phyloP scores from a whole-genome alignment of 1,284 basidiomycete species.

The Cystobasidium pallidum region DNA sequence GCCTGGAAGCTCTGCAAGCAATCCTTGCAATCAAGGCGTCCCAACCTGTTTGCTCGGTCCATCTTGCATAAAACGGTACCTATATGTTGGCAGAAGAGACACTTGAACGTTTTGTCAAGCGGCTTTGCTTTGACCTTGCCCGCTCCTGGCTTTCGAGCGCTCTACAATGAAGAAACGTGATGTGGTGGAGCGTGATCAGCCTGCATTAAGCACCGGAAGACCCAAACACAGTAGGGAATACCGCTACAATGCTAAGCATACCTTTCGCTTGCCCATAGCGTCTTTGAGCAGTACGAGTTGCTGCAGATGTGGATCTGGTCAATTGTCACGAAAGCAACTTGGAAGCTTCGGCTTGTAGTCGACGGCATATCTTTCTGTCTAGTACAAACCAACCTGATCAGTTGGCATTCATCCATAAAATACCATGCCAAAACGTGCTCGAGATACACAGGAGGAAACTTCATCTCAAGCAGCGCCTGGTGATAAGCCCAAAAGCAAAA shows the following conservation, averaged over 20 bases:
- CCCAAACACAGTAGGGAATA: too few relatives aligned
- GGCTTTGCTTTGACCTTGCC: slow-evolving; percentile 43
- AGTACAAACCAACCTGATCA: not conserved
- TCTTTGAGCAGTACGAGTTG: not conserved
- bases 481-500: not conserved
- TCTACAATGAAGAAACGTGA: slow-evolving; percentile 10
- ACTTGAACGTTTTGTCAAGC: slow-evolving; percentile 57
- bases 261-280: slow-evolving; percentile 34
- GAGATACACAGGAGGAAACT: slow-evolving; percentile 26
- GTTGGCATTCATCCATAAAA: not conserved
- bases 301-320: not conserved
- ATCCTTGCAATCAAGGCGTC: slow-evolving; percentile 58
- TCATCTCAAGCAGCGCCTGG: slow-evolving; percentile 13
- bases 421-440: slow-evolving; percentile 15
- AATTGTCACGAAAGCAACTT: not conserved
- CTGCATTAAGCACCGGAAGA: not conserved
- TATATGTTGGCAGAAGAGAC: slow-evolving; percentile 53
- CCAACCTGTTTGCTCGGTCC: slow-evolving; percentile 56
- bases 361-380: not conserved
- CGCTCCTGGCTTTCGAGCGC: slow-evolving; percentile 44
- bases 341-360: not conserved
- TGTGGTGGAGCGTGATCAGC: not conserved
- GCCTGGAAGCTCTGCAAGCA: slow-evolving; percentile 55
- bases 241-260: slow-evolving; percentile 3
- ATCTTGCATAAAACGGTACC: slow-evolving; percentile 48